Conservation (phyloP, 2,329 filamentous ascomycete genomes). For the Pyricularia sp. region DNA sequence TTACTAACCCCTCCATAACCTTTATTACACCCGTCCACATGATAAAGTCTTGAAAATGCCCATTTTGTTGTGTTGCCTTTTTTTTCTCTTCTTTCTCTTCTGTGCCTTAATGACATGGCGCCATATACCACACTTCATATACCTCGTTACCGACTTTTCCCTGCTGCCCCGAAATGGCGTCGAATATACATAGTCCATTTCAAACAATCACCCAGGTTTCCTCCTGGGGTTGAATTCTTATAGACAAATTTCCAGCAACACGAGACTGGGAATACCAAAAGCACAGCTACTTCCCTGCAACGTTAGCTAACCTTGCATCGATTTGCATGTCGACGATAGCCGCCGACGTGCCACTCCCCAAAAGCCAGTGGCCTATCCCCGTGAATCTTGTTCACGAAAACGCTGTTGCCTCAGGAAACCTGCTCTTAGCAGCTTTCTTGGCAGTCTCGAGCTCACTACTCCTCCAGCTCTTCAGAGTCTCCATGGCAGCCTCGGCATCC, state of each 20-base stretch:
- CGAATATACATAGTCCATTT: neutral
- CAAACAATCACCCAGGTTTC: neutral
- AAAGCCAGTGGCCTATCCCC: neutral
- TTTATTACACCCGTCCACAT: neutral
- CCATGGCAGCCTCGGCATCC: slow-evolving; percentile 29
- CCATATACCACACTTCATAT: neutral
- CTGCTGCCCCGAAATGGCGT: neutral
- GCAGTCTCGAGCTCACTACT: slow-evolving; percentile 35
- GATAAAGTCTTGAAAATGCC: neutral
- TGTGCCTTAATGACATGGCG: neutral
- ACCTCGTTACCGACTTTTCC: neutral
- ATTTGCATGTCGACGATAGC: neutral
- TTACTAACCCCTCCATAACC: neutral
- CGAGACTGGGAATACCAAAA: neutral
- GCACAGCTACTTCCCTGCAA: neutral
- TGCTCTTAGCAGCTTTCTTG: slow-evolving; percentile 32
- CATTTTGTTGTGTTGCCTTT: neutral
- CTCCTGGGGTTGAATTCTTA: neutral
- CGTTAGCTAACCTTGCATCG: neutral
- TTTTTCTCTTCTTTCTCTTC: neutral
- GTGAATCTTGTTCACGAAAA: slow-evolving; percentile 14
- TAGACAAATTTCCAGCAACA: neutral
- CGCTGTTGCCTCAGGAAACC: slow-evolving; percentile 37
- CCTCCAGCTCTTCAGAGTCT: slow-evolving; percentile 33
- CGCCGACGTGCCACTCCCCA: neutral